A percentile compares a stretch with the other conserved stretches of the same genome.
These are phyloP conservation scores for Thelonectria rubi DNA, from an alignment of 2,329 filamentous ascomycete species.

Conservation along the genomic window DNA sequence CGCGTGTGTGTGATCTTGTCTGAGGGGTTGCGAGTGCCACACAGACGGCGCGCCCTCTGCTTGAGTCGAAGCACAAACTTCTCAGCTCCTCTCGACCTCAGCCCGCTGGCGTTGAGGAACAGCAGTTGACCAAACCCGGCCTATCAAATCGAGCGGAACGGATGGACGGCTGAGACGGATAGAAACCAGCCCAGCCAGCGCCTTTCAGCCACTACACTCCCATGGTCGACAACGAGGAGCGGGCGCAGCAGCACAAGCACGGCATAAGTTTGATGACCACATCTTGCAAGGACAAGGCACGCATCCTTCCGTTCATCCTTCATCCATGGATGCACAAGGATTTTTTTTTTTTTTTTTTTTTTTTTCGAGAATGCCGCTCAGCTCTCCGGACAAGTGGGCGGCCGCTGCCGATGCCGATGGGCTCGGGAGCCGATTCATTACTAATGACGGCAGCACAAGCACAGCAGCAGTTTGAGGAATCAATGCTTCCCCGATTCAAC, in stretches of 20 bases:
- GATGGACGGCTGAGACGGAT: no score
- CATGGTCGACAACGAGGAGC: no score
- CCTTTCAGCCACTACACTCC: no score
- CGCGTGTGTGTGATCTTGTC: not conserved
- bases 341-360: no score
- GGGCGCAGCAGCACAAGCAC: no score
- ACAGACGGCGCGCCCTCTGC: constrained; percentile 1
- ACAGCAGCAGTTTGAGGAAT: constrained; percentile 3
- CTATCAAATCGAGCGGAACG: no score
- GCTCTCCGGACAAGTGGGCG: constrained; percentile 3
- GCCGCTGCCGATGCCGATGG: constrained; percentile 17
- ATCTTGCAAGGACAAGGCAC: not conserved
- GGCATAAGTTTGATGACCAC: no score
- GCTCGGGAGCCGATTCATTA: constrained; percentile 27
- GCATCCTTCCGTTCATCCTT: constrained; percentile 15
- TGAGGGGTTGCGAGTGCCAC: constrained; percentile 1
- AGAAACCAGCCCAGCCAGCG: no score
- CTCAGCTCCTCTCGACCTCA: not conserved
- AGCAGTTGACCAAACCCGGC: no score
- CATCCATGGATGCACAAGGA: not conserved
- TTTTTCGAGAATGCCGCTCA: not conserved
- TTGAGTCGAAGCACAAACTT: constrained; percentile 3
- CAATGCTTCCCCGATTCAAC: not conserved
- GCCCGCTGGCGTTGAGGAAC: no score
- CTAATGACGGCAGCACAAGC: not conserved